These are phyloP conservation scores for Syncephalastrum monosporum DNA, from an alignment of 371 early-diverging fungal genomes.

Conservation along the genomic window DNA sequence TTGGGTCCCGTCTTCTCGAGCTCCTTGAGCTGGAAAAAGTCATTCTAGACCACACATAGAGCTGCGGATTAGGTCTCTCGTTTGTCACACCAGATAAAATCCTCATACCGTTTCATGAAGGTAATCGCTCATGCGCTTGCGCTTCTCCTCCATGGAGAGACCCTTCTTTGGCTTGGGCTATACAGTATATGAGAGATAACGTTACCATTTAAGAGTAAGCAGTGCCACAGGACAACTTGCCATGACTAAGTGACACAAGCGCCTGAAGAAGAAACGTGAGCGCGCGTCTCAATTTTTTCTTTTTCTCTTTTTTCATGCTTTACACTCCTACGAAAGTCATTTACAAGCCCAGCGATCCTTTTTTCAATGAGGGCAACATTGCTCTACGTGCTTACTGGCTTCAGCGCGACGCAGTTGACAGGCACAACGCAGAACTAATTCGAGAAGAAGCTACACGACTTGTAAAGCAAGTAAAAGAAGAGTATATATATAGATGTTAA, in stretches of 20 bases:
- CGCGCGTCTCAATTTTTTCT: not conserved
- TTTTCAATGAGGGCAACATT: constrained; percentile 55
- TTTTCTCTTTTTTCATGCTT: constrained; percentile 21
- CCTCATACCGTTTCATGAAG: constrained; percentile 76
- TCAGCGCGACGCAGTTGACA: constrained; percentile 18
- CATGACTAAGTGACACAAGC: not conserved
- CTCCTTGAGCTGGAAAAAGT: constrained; percentile 84
- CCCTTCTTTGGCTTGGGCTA: constrained; percentile 39
- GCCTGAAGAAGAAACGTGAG: not conserved
- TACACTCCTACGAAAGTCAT: constrained; percentile 34
- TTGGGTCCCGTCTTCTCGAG: constrained; percentile 90
- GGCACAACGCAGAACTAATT: constrained; percentile 21
- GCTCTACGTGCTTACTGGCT: constrained; percentile 54
- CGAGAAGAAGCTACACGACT: constrained; percentile 22
- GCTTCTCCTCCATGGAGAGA: constrained; percentile 79
- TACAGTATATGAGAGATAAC: too few species aligned
- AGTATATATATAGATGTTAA: too few species aligned
- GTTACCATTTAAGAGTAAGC: too few species aligned
- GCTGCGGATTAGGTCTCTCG: constrained; percentile 5
- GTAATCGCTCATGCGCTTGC: constrained; percentile 69
- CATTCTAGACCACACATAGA: constrained; percentile 31
- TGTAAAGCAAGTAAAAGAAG: constrained; percentile 13
- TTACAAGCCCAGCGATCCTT: constrained; percentile 38
- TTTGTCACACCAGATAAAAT: not conserved
- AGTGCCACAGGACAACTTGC: too few species aligned